Evolutionary conservation across 192 early-diverging fungal species (phyloP).

Genomic region (Umbelopsis ramanniana): DNA sequence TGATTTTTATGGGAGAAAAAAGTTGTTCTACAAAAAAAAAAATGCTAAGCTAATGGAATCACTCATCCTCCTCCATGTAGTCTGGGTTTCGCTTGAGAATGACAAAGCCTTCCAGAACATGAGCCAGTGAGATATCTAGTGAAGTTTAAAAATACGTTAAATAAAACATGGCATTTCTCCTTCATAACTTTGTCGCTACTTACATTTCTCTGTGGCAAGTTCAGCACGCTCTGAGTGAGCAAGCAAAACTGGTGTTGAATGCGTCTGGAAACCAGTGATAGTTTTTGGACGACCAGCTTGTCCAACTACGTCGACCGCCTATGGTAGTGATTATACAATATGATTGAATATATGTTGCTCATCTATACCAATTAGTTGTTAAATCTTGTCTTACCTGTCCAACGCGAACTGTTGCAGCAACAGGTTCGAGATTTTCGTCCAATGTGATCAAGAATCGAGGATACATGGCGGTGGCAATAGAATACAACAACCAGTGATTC

Average conservation of each 20-base stretch:
- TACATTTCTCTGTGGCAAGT: constrained; percentile 96
- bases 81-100: constrained; percentile 94
- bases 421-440: constrained; percentile 83
- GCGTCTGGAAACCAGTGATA: constrained; percentile 99
- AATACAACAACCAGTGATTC: constrained; percentile 94
- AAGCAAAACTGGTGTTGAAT: constrained; percentile 95
- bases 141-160: background rate
- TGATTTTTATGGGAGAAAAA: constrained; percentile 9
- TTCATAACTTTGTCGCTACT: constrained; percentile 2
- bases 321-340: background rate
- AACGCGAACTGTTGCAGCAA: constrained; percentile 91
- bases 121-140: constrained; percentile 73
- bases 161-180: background rate
- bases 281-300: constrained; percentile 98
- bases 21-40: background rate
- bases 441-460: constrained; percentile 98
- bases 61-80: constrained; percentile 69
- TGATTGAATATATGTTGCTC: background rate
- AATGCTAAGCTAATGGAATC: background rate
- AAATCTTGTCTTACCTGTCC: constrained; percentile 63
- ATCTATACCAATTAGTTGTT: background rate
- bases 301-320: constrained; percentile 98
- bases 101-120: constrained; percentile 95
- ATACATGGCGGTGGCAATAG: constrained; percentile 92
- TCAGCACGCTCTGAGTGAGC: constrained; percentile 97